Evolutionary conservation across 768 basidiomycete species (phyloP).

Genomic region (Epithele typhae): DNA sequence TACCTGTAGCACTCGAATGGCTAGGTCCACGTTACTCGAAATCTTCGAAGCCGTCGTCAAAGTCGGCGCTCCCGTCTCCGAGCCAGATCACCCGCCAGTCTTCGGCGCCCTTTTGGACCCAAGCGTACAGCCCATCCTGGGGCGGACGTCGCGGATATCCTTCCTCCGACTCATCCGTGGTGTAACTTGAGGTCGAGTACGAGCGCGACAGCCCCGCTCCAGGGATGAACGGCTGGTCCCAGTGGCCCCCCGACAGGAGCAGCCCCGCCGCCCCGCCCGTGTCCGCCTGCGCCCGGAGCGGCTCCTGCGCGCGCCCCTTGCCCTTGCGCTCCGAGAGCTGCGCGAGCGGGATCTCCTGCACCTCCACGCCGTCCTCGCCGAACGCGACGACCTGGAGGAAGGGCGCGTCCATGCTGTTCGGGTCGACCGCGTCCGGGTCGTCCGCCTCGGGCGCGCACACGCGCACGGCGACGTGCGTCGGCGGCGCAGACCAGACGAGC

Average conservation of each 20-base stretch:
- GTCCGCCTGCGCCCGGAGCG: slow-evolving; percentile 53
- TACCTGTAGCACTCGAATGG: slow-evolving; percentile 5
- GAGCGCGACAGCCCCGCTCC: slow-evolving; percentile 40
- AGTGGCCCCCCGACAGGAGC: slow-evolving; percentile 47
- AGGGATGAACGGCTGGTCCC: slow-evolving; percentile 36
- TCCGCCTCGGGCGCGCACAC: slow-evolving; percentile 33
- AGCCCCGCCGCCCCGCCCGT: slow-evolving; percentile 64
- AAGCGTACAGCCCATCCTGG: slow-evolving; percentile 72
- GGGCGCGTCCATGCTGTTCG: slow-evolving; percentile 26
- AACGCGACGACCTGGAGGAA: slow-evolving; percentile 69
- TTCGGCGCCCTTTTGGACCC: slow-evolving; percentile 66
- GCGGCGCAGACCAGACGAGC: slow-evolving; percentile 55
- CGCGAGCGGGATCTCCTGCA: slow-evolving; percentile 59
- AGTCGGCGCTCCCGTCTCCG: slow-evolving; percentile 46
- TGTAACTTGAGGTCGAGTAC: slow-evolving; percentile 36
- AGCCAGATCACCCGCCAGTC: slow-evolving; percentile 86
- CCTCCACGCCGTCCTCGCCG: slow-evolving; percentile 68
- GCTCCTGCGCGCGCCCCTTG: slow-evolving; percentile 45
- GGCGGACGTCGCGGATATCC: slow-evolving; percentile 35
- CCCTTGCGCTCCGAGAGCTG: slow-evolving; percentile 43
- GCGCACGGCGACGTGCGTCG: slow-evolving; percentile 51
- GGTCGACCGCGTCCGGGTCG: background rate
- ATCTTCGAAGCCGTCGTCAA: slow-evolving; percentile 30
- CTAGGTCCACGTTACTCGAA: slow-evolving; percentile 1
- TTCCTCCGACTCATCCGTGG: slow-evolving; percentile 45